Base-by-base conservation (phyloP, 2,329 filamentous ascomycete genomes). In the Mariannaea elegans region DNA sequence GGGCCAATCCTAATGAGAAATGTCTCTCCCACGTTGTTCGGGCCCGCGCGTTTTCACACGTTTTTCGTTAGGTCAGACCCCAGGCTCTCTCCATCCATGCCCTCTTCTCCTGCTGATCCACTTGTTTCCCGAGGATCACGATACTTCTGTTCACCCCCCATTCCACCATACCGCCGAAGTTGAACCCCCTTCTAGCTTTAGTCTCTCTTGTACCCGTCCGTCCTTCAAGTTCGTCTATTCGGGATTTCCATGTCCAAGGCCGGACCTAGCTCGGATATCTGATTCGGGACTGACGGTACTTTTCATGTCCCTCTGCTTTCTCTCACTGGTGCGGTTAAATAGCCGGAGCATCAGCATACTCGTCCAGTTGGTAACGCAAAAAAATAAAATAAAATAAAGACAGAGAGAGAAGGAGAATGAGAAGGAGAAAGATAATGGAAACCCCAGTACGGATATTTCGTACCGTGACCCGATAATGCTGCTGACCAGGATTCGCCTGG, bases 271-370 rank as follows among this genome's bases (percentile, higher is more conserved):
- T n/a, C n/a, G n/a, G n/a, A n/a, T n/a, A n/a, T n/a, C n/a, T n/a
- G n/a, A n/a, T n/a, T n/a, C n/a, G n/a, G n/a, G n/a, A n/a, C n/a
- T n/a, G n/a, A n/a, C n/a, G n/a, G n/a, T n/a, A n/a, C n/a, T n/a
- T n/a, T n/a, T n/a, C n/a, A n/a, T n/a, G n/a, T n/a, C n/a, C n/a
- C n/a, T n/a, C n/a, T n/a, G n/a, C n/a, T n/a, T n/a, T n/a, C n/a
- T n/a, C n/a, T n/a, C n/a, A n/a, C n/a, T 56, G 45, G 45, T 23
- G 53, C 53, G 53, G 44, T 48, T 56, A 48, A 21, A 36, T 13
- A n/a, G 34, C 36, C 12, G 14, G n/a, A 31, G 32, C 34, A 8
- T 41, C 44, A 41, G 32, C n/a, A n/a, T n/a, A n/a, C n/a, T n/a
- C n/a, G n/a, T 42, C 42, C 45, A 48, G 19, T 19, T 29, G 24